Percentiles rank a stretch among this genome's conserved stretches.
phyloP scores from a whole-genome alignment of 1,284 basidiomycete species.

The Rhodotorula sp. region DNA sequence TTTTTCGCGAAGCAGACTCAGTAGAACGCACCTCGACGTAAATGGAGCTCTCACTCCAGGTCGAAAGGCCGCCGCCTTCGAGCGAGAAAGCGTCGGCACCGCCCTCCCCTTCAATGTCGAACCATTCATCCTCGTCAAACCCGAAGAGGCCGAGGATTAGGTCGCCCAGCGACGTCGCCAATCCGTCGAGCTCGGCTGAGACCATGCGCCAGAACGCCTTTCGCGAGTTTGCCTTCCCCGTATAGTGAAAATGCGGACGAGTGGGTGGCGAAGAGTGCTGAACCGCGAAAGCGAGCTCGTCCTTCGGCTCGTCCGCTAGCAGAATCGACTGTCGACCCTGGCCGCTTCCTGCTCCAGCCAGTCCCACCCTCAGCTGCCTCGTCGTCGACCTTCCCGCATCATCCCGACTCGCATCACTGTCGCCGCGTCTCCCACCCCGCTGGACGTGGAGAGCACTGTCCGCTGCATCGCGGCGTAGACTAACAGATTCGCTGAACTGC shows the following conservation, averaged over 20 bases:
- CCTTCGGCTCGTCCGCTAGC: background rate
- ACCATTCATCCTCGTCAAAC: constrained; percentile 25
- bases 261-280: background rate
- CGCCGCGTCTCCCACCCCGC: too few species aligned
- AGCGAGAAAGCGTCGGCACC: background rate
- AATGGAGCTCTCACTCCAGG: constrained; percentile 69
- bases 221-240: background rate
- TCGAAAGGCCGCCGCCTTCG: constrained; percentile 51
- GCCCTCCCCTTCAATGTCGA: constrained; percentile 18
- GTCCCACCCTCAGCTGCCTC: background rate
- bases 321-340: background rate
- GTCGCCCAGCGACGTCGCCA: constrained; percentile 7
- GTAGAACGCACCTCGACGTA: constrained; percentile 70
- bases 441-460: too few species aligned
- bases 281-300: constrained; percentile 9
- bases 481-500: too few species aligned
- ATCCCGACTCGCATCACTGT: too few species aligned
- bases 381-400: too few species aligned
- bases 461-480: too few species aligned
- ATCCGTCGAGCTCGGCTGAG: background rate
- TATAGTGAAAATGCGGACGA: background rate
- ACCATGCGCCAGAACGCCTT: background rate
- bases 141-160: constrained; percentile 21
- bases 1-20: constrained; percentile 48
- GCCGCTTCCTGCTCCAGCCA: background rate